Conservation (phyloP, 2,329 filamentous ascomycete genomes). For the Cladosporium sp. region DNA sequence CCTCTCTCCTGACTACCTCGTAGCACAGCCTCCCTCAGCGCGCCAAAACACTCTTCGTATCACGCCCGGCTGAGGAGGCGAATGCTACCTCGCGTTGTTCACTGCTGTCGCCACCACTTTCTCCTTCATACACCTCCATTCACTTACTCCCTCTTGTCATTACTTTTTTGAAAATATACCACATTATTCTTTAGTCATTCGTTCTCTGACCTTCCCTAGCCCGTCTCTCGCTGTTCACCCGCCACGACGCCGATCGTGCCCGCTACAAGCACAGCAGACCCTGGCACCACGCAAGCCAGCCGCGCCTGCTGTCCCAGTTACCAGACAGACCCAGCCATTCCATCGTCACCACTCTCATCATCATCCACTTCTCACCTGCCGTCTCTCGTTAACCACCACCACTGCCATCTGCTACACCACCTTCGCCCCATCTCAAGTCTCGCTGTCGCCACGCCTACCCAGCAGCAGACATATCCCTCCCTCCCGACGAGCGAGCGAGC, state of each 20-base stretch:
- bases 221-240: neutral
- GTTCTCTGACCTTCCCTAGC: neutral
- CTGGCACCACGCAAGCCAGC: neutral
- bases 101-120: neutral
- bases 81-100: neutral
- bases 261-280: slow-evolving; percentile 9
- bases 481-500: neutral
- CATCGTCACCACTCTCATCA: slow-evolving; percentile 2
- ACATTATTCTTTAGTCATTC: too few species aligned
- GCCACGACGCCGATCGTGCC: slow-evolving; percentile 10
- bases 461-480: neutral
- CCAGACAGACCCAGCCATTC: neutral
- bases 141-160: neutral
- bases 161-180: neutral
- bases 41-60: neutral
- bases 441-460: slow-evolving; percentile 3
- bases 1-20: neutral
- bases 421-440: neutral
- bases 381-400: slow-evolving; percentile 7
- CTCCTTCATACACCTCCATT: neutral
- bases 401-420: neutral
- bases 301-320: neutral
- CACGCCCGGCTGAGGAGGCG: too few species aligned
- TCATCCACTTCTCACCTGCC: slow-evolving; percentile 4
- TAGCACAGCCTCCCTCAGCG: neutral